Percentiles rank a stretch among this genome's conserved stretches.
phyloP scores from a whole-genome alignment of 805 yeast species.

The Lipomyces lipofer region DNA sequence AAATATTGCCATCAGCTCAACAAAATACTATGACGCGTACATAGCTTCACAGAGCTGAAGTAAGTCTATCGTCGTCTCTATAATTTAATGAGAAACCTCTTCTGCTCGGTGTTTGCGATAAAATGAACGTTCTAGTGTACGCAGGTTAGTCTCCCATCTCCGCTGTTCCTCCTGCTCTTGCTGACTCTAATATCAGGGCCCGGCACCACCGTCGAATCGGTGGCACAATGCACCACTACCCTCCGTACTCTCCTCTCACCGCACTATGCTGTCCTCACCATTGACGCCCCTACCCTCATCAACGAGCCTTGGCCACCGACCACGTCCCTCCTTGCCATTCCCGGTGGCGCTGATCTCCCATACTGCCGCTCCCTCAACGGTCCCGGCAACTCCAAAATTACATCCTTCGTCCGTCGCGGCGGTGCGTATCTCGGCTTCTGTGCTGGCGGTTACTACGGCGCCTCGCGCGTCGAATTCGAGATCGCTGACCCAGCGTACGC shows the following conservation, averaged over 20 bases:
- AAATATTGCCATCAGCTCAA: no score
- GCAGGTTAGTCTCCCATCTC: slow-evolving; percentile 44
- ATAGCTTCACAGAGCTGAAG: no score
- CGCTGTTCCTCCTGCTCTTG: not conserved
- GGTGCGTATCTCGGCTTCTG: slow-evolving; percentile 87
- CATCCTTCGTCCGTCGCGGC: slow-evolving; percentile 68
- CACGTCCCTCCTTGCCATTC: slow-evolving; percentile 78
- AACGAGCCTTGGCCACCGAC: slow-evolving; percentile 88
- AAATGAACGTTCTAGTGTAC: slow-evolving; percentile 77
- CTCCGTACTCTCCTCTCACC: slow-evolving; percentile 77
- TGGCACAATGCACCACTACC: slow-evolving; percentile 77
- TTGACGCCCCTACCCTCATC: slow-evolving; percentile 59
- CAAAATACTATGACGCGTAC: no score
- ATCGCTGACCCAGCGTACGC: slow-evolving; percentile 66
- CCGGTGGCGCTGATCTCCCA: slow-evolving; percentile 97
- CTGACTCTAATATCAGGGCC: slow-evolving; percentile 46
- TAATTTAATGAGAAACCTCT: no score
- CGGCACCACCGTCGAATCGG: slow-evolving; percentile 86
- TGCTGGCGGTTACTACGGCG: slow-evolving; percentile 91
- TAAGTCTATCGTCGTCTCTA: no score
- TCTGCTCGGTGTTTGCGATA: no score
- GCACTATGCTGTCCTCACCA: slow-evolving; percentile 78
- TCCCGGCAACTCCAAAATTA: slow-evolving; percentile 59
- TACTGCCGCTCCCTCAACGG: slow-evolving; percentile 74
- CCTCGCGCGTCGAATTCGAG: slow-evolving; percentile 78